A percentile compares a stretch with the other conserved stretches of the same genome.
These are phyloP conservation scores for Flueggea neowawraea DNA, from an alignment of 441 rosid genomes.

Conservation along the genomic window DNA sequence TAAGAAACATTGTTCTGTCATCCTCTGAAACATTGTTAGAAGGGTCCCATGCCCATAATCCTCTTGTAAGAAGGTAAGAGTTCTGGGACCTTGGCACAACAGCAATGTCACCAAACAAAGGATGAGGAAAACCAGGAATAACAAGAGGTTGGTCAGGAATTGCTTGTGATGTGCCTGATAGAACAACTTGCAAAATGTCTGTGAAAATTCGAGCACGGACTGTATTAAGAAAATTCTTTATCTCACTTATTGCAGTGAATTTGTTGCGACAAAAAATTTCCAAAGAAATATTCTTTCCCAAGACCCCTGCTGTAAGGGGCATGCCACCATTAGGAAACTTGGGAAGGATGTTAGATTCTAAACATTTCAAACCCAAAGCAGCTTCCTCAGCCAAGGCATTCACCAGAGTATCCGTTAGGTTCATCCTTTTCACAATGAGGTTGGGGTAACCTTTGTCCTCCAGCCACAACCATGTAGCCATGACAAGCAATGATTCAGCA, in stretches of 20 bases:
- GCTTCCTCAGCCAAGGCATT: constrained; percentile 42
- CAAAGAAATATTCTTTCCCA: constrained; percentile 27
- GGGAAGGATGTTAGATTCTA: constrained; percentile 10
- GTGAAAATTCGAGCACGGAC: constrained; percentile 48
- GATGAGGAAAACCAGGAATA: constrained; percentile 65
- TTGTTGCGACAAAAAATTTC: constrained; percentile 30
- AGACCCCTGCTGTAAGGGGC: constrained; percentile 30
- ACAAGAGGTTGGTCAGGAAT: constrained; percentile 20
- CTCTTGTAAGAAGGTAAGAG: constrained; percentile 19
- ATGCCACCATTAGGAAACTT: constrained; percentile 7
- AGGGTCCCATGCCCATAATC: constrained; percentile 59
- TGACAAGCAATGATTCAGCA: constrained; percentile 46
- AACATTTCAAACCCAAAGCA: constrained; percentile 25
- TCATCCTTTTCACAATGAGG: constrained; percentile 23
- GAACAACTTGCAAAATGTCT: constrained; percentile 35
- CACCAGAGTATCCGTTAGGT: constrained; percentile 26
- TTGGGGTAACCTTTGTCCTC: constrained; percentile 47
- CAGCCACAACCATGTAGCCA: constrained; percentile 71
- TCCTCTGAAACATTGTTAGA: constrained; percentile 26
- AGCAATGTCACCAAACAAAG: constrained; percentile 39
- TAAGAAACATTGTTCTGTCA: constrained; percentile 65
- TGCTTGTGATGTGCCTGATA: constrained; percentile 7
- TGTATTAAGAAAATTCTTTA: constrained; percentile 40
- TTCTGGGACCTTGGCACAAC: constrained; percentile 20
- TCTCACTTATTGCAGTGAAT: constrained; percentile 45